Evolutionary conservation across 2,329 filamentous ascomycete genomes (phyloP).

Genomic region (Aspergillus arachidicola): DNA sequence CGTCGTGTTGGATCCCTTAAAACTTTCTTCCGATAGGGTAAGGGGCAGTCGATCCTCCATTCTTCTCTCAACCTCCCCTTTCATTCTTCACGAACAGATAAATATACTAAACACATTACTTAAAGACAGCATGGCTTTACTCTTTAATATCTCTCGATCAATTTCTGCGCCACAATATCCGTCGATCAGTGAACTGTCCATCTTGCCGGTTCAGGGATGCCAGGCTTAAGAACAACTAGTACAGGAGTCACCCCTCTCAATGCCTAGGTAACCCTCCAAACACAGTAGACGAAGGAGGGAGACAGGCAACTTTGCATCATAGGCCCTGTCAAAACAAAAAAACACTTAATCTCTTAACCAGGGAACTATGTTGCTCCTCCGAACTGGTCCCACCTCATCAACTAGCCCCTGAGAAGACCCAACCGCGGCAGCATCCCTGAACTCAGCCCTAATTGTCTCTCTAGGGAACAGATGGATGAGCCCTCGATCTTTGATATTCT

Average conservation of each 20-base stretch:
- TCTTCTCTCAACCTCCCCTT: conserved; percentile 9
- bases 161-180: background rate
- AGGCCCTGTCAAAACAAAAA: background rate
- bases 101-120: too few relatives aligned
- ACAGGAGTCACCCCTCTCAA: background rate
- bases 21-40: conserved; percentile 2
- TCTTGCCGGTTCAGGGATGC: background rate
- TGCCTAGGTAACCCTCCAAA: background rate
- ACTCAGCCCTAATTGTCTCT: background rate
- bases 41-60: conserved; percentile 21
- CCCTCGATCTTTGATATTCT: background rate
- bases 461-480: background rate
- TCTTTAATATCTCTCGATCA: background rate
- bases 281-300: background rate
- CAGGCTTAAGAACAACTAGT: background rate
- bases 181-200: background rate
- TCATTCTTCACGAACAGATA: background rate
- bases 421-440: background rate
- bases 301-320: background rate
- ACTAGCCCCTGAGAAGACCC: conserved; percentile 2
- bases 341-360: background rate
- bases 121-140: background rate
- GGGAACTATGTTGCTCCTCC: background rate
- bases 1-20: background rate
- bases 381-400: background rate